Conservation (phyloP, 2,329 filamentous ascomycete genomes). For the Aspergillus chevalieri region DNA sequence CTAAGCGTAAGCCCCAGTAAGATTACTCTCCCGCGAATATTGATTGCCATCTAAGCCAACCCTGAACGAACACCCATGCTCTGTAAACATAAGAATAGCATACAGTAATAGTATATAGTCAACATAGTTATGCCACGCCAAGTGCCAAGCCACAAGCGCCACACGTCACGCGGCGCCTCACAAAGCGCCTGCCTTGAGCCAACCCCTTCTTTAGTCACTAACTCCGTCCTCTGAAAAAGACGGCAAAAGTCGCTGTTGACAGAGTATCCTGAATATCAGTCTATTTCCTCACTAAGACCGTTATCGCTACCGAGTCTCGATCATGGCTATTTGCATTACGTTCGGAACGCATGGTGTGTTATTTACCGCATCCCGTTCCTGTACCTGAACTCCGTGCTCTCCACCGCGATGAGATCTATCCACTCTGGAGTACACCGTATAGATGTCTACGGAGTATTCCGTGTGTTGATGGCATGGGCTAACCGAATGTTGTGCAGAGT, state of each 20-base stretch:
- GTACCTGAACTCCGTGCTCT: slow-evolving; percentile 4
- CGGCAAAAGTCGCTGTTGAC: neutral
- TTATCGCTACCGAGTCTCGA: slow-evolving; percentile 1
- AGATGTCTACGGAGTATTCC: neutral
- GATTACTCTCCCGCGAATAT: too few relatives aligned
- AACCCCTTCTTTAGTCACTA: slow-evolving; percentile 6
- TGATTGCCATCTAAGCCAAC: neutral
- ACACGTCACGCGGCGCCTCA: slow-evolving; percentile 16
- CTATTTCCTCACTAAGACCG: too few relatives aligned
- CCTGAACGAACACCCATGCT: neutral
- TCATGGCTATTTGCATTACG: slow-evolving; percentile 40
- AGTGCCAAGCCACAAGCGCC: slow-evolving; percentile 33
- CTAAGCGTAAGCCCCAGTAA: too few relatives aligned
- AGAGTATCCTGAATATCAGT: too few relatives aligned
- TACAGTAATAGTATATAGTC: too few relatives aligned
- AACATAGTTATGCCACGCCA: slow-evolving; percentile 5
- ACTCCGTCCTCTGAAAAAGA: neutral
- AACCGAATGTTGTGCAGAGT: slow-evolving; percentile 29
- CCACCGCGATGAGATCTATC: neutral
- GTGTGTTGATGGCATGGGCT: neutral
- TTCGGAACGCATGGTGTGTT: slow-evolving; percentile 37
- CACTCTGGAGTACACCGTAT: too few relatives aligned
- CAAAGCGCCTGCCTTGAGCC: slow-evolving; percentile 22
- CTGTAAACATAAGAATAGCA: too few relatives aligned
- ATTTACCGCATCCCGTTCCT: slow-evolving; percentile 7